phyloP scores from a whole-genome alignment of 805 yeast species.

The Yueomyces sp. region DNA sequence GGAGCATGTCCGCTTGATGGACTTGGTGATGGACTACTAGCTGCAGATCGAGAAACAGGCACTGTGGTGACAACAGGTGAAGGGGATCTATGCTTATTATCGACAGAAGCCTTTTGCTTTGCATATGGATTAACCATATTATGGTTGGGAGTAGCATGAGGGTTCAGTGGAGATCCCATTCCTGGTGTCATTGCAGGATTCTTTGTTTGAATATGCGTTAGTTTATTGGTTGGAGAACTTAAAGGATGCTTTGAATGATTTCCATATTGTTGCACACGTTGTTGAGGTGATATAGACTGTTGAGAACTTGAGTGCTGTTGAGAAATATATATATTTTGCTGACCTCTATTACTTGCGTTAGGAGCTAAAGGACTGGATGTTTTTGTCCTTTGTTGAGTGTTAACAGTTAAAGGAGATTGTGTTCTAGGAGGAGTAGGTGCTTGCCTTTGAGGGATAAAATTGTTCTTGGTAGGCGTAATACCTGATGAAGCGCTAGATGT shows the following conservation, averaged over 20 bases:
- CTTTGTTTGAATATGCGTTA: neutral
- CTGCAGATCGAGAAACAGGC: neutral
- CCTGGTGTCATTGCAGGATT: neutral
- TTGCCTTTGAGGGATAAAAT: constrained; percentile 2
- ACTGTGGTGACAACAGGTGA: constrained; percentile 1
- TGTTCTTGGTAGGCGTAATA: constrained; percentile 1
- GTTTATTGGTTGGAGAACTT: neutral
- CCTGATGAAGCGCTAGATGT: neutral
- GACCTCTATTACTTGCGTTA: neutral
- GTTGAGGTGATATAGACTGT: constrained; percentile 6
- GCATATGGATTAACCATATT: constrained; percentile 15
- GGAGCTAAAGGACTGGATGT: neutral
- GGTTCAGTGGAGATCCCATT: neutral
- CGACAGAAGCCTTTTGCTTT: constrained; percentile 3
- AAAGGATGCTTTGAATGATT: constrained; percentile 7
- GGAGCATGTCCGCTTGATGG: neutral
- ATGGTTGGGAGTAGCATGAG: constrained; percentile 9
- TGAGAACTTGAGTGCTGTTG: neutral
- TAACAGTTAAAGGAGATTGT: neutral
- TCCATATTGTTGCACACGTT: constrained; percentile 12
- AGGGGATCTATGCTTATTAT: neutral
- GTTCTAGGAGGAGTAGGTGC: constrained; percentile 1
- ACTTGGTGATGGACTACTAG: constrained; percentile 1
- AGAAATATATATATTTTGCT: neutral
- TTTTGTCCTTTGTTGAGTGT: neutral